A percentile compares a stretch with the other conserved stretches of the same genome.
These are phyloP conservation scores for Xenoacremonium recifei DNA, from an alignment of 2,329 filamentous ascomycete genomes.

Conservation along the genomic window DNA sequence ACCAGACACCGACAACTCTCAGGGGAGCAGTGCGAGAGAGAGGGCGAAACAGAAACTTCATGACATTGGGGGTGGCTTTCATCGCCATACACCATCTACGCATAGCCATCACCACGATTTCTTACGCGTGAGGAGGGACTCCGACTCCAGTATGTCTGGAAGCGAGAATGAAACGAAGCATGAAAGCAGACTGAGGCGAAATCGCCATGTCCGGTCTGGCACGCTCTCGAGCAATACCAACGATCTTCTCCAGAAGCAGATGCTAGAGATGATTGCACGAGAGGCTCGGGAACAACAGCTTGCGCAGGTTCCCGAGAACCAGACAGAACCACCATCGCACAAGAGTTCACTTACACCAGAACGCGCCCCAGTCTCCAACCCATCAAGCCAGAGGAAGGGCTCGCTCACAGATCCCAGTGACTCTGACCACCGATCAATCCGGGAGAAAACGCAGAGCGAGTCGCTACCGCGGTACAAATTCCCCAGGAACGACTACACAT, in stretches of 20 bases:
- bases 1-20: slow-evolving; percentile 41
- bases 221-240: slow-evolving; percentile 48
- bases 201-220: slow-evolving; percentile 34
- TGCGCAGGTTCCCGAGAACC: slow-evolving; percentile 29
- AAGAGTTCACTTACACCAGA: slow-evolving; percentile 34
- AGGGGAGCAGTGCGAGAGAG: slow-evolving; percentile 51
- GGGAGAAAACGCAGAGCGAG: slow-evolving; percentile 18
- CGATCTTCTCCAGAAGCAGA: slow-evolving; percentile 59
- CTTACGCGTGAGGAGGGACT: slow-evolving; percentile 46
- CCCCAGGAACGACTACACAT: slow-evolving; percentile 46
- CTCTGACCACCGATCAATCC: slow-evolving; percentile 31
- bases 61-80: slow-evolving; percentile 52
- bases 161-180: slow-evolving; percentile 47
- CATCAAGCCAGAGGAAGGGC: slow-evolving; percentile 32
- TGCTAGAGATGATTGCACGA: slow-evolving; percentile 58
- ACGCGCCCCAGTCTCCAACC: slow-evolving; percentile 22
- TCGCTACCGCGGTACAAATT: slow-evolving; percentile 25
- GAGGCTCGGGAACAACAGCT: slow-evolving; percentile 47
- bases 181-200: slow-evolving; percentile 32
- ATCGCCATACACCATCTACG: slow-evolving; percentile 50
- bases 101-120: slow-evolving; percentile 51
- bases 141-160: slow-evolving; percentile 60
- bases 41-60: slow-evolving; percentile 60
- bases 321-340: slow-evolving; percentile 33
- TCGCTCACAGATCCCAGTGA: slow-evolving; percentile 42